A percentile compares a stretch with the other conserved stretches of the same genome.
Evolutionary conservation across 768 basidiomycete genomes (phyloP).

Genomic region (Piloderma croceum): DNA sequence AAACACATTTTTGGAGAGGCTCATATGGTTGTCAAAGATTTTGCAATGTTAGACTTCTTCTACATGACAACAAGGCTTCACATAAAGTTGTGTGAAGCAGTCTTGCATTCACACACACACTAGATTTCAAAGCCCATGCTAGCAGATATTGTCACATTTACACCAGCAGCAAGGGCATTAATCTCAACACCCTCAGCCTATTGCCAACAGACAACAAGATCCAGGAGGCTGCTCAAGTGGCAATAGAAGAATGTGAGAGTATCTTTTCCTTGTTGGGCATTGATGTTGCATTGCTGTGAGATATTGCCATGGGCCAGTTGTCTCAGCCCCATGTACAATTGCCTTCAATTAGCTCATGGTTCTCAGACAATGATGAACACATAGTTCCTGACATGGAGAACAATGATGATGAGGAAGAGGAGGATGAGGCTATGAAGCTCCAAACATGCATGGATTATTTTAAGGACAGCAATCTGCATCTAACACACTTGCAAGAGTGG

Average conservation of each 20-base stretch:
- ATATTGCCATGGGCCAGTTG: background rate
- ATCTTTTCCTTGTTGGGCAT: constrained; percentile 12
- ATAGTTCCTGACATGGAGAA: background rate
- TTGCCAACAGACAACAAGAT: constrained; percentile 19
- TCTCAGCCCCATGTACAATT: background rate
- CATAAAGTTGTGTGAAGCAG: constrained; percentile 8
- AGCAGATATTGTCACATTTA: constrained; percentile 25
- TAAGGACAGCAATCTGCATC: background rate
- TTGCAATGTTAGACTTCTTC: constrained; percentile 13
- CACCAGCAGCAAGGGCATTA: constrained; percentile 14
- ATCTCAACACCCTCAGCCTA: constrained; percentile 15
- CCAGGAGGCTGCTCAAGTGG: constrained; percentile 4
- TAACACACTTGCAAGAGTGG: background rate
- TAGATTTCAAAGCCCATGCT: constrained; percentile 13
- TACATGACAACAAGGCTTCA: constrained; percentile 14
- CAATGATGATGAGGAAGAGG: background rate
- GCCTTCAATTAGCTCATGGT: background rate
- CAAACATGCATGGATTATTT: background rate
- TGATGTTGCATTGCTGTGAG: constrained; percentile 3
- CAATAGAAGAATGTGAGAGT: constrained; percentile 14
- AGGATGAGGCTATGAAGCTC: background rate
- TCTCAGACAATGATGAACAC: background rate
- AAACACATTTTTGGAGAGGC: constrained; percentile 20
- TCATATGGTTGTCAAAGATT: constrained; percentile 9
- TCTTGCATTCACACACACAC: too few relatives aligned